A percentile compares a stretch with the other conserved stretches of the same genome.
phyloP scores from a whole-genome alignment of 495 filamentous ascomycete genomes.

The Rhypophila decipiens region DNA sequence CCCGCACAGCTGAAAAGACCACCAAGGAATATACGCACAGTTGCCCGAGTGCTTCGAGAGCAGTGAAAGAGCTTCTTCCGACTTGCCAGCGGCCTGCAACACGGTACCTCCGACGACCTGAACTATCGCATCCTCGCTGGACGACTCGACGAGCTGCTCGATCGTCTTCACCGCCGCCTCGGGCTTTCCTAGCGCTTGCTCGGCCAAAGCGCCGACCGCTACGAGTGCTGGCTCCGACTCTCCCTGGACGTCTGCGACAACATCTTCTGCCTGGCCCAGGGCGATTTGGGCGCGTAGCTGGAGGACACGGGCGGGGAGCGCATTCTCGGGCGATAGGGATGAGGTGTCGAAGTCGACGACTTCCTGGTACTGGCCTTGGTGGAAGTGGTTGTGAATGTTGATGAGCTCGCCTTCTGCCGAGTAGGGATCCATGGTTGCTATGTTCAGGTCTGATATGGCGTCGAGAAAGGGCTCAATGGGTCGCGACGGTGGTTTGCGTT shows the following conservation, averaged over 20 bases:
- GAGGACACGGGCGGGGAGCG: constrained; percentile 70
- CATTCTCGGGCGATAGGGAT: constrained; percentile 68
- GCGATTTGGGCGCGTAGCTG: constrained; percentile 76
- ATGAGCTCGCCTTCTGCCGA: constrained; percentile 92
- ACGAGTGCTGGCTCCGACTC: constrained; percentile 68
- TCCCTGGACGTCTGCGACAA: constrained; percentile 58
- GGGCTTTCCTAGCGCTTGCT: constrained; percentile 52
- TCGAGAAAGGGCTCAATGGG: no score
- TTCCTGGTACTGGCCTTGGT: constrained; percentile 79
- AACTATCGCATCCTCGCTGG: constrained; percentile 70
- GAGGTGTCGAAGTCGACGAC: constrained; percentile 77
- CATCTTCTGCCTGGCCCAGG: constrained; percentile 66
- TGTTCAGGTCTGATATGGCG: background rate
- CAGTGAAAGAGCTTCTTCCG: constrained; percentile 75
- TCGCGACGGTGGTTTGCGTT: no score
- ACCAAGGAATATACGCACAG: constrained; percentile 43
- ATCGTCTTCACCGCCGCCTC: constrained; percentile 55
- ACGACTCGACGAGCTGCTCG: constrained; percentile 57
- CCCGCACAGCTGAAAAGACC: background rate
- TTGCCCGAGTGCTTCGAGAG: constrained; percentile 79
- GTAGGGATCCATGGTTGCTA: constrained; percentile 65
- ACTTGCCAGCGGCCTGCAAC: constrained; percentile 65
- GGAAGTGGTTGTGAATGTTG: constrained; percentile 92
- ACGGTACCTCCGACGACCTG: constrained; percentile 76
- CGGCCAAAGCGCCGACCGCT: constrained; percentile 72